phyloP scores from a whole-genome alignment of 2,329 filamentous ascomycete species.

The Phymatotrichopsis omnivora region DNA sequence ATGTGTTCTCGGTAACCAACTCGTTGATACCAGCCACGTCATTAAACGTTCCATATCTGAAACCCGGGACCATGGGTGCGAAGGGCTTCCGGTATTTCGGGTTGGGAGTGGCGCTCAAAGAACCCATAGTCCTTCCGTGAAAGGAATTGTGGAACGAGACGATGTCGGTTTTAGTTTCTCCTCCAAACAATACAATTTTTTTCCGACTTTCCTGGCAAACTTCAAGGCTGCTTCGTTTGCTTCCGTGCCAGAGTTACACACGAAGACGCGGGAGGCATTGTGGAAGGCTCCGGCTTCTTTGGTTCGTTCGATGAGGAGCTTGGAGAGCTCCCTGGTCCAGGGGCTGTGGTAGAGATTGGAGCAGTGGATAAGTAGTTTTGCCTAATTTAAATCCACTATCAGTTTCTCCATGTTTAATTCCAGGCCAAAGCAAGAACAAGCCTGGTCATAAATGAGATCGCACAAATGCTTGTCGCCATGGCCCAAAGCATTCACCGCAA shows the following conservation, averaged over 20 bases:
- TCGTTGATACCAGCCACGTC: slow-evolving; percentile 60
- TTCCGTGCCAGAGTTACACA: slow-evolving; percentile 94
- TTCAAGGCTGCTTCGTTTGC: slow-evolving; percentile 98
- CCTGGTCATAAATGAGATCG: slow-evolving; percentile 67
- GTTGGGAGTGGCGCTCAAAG: slow-evolving; percentile 90
- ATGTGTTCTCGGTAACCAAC: slow-evolving; percentile 74
- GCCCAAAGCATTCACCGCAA: slow-evolving; percentile 86
- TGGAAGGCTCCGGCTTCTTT: slow-evolving; percentile 70
- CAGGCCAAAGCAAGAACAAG: background rate
- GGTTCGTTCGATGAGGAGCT: slow-evolving; percentile 74
- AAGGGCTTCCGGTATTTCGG: slow-evolving; percentile 97
- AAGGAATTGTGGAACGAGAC: slow-evolving; percentile 89
- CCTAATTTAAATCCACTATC: slow-evolving; percentile 36
- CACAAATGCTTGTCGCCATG: slow-evolving; percentile 76
- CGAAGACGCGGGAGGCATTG: slow-evolving; percentile 67
- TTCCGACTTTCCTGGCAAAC: slow-evolving; percentile 86
- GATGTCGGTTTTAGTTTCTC: slow-evolving; percentile 59
- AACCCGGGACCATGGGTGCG: slow-evolving; percentile 88
- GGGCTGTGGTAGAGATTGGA: slow-evolving; percentile 97
- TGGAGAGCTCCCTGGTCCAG: slow-evolving; percentile 83
- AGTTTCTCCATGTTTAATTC: slow-evolving; percentile 33
- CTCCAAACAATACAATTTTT: slow-evolving; percentile 47
- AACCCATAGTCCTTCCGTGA: slow-evolving; percentile 93
- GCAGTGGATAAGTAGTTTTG: slow-evolving; percentile 72
- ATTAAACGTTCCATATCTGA: slow-evolving; percentile 77